Evolutionary conservation across 192 early-diverging fungal genomes (phyloP).

Genomic region (Obelidium mucronatum): DNA sequence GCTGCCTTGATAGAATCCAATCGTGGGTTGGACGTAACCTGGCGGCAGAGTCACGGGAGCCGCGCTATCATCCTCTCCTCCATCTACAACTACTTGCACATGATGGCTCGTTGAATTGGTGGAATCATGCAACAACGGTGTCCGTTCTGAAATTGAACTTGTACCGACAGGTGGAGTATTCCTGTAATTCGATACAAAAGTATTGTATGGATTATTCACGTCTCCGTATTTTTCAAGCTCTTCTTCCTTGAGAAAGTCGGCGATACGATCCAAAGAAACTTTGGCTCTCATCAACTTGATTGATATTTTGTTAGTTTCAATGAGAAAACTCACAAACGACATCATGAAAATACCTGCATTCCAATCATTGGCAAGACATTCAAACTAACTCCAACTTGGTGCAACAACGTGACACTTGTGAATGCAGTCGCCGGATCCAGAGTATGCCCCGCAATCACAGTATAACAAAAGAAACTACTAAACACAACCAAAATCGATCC

Average conservation of each 20-base stretch:
- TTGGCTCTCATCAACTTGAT: constrained; percentile 33
- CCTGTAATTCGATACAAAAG: neutral
- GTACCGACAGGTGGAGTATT: neutral
- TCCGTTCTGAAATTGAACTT: neutral
- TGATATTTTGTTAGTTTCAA: neutral
- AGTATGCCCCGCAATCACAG: constrained; percentile 39
- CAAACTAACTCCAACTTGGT: constrained; percentile 36
- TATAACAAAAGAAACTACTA: constrained; percentile 64
- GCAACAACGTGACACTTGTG: constrained; percentile 41
- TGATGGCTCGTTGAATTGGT: neutral
- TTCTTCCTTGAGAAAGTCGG: constrained; percentile 46
- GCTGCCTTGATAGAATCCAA: constrained; percentile 27
- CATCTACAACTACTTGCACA: neutral
- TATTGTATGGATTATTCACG: constrained; percentile 17
- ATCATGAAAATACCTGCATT: constrained; percentile 34
- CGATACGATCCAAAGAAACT: constrained; percentile 45
- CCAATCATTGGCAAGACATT: constrained; percentile 25
- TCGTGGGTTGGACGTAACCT: neutral
- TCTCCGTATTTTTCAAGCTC: constrained; percentile 45
- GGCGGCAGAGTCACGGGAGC: neutral
- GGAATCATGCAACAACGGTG: constrained; percentile 8
- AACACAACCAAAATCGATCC: constrained; percentile 61
- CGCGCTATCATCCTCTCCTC: neutral
- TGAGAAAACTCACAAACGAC: neutral
- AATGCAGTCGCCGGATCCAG: constrained; percentile 54